Conservation (phyloP, 768 basidiomycete genomes). For the Kwoniella sp. region DNA sequence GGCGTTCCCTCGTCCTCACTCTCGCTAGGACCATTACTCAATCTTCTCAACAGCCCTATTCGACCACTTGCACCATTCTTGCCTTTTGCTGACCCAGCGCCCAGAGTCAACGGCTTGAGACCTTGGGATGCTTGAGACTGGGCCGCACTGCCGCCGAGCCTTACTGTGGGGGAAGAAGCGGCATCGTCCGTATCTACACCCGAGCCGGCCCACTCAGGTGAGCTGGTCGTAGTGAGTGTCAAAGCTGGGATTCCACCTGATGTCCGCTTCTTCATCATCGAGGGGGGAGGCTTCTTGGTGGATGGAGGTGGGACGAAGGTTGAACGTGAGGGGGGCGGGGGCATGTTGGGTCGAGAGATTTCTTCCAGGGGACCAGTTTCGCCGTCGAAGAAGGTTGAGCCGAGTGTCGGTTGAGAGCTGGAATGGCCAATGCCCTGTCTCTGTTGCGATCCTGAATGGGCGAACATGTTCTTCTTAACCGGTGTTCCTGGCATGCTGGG, state of each 20-base stretch:
- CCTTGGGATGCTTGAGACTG: constrained; percentile 14
- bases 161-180: constrained; percentile 44
- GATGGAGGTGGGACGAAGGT: constrained; percentile 18
- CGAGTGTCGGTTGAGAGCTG: constrained; percentile 40
- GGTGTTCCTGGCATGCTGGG: constrained; percentile 54
- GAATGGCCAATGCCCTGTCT: constrained; percentile 40
- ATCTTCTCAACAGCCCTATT: constrained; percentile 40
- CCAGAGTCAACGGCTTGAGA: constrained; percentile 11
- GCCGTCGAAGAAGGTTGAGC: constrained; percentile 13
- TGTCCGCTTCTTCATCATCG: constrained; percentile 23
- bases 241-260: constrained; percentile 26
- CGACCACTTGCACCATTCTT: constrained; percentile 7
- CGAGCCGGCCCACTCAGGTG: constrained; percentile 27
- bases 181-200: constrained; percentile 36
- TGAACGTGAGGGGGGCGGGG: constrained; percentile 3
- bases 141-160: constrained; percentile 20
- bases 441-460: constrained; percentile 9
- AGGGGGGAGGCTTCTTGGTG: constrained; percentile 20
- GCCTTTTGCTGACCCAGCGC: constrained; percentile 2
- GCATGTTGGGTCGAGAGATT: constrained; percentile 14
- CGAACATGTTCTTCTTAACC: constrained; percentile 45
- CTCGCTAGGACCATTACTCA: constrained; percentile 40
- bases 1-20: constrained; percentile 54
- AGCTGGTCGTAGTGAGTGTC: constrained; percentile 36
- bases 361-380: constrained; percentile 14